Percentiles rank a stretch among this genome's conserved stretches.
Evolutionary conservation across 495 filamentous ascomycete genomes (phyloP).

Genomic region (Lepidopterella palustris): DNA sequence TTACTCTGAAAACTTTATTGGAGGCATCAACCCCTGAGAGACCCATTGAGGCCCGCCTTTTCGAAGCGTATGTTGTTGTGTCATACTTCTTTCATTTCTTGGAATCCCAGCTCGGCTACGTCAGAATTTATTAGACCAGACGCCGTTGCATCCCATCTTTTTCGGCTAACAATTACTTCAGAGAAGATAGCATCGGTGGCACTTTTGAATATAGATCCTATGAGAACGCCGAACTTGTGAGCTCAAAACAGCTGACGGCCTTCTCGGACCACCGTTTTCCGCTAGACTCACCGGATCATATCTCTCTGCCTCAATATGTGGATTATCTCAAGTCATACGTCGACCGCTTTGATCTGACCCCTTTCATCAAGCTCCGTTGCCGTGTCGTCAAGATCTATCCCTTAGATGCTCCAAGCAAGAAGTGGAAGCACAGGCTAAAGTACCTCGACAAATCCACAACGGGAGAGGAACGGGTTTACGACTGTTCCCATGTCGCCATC

Average conservation of each 20-base stretch:
- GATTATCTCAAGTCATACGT: constrained; percentile 20
- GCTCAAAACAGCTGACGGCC: constrained; percentile 22
- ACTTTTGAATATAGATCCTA: constrained; percentile 23
- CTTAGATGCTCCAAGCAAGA: constrained; percentile 2
- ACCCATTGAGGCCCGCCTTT: constrained; percentile 19
- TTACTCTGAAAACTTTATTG: constrained; percentile 19
- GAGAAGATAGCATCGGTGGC: constrained; percentile 23
- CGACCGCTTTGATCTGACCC: constrained; percentile 13
- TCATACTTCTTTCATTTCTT: background rate
- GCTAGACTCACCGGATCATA: constrained; percentile 16
- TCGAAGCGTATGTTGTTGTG: constrained; percentile 24
- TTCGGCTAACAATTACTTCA: no score
- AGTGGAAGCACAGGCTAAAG: constrained; percentile 18
- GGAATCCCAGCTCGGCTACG: no score
- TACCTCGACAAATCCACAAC: constrained; percentile 8
- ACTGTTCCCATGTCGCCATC: constrained; percentile 32
- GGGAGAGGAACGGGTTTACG: constrained; percentile 8
- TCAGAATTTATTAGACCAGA: no score
- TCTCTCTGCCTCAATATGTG: constrained; percentile 23
- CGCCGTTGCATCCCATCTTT: no score
- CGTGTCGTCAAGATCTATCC: constrained; percentile 15
- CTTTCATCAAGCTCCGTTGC: constrained; percentile 18
- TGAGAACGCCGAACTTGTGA: constrained; percentile 23
- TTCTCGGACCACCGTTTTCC: constrained; percentile 24
- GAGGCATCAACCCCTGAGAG: constrained; percentile 23